phyloP scores from a whole-genome alignment of 495 filamentous ascomycete genomes.

The Xylaria castorea region DNA sequence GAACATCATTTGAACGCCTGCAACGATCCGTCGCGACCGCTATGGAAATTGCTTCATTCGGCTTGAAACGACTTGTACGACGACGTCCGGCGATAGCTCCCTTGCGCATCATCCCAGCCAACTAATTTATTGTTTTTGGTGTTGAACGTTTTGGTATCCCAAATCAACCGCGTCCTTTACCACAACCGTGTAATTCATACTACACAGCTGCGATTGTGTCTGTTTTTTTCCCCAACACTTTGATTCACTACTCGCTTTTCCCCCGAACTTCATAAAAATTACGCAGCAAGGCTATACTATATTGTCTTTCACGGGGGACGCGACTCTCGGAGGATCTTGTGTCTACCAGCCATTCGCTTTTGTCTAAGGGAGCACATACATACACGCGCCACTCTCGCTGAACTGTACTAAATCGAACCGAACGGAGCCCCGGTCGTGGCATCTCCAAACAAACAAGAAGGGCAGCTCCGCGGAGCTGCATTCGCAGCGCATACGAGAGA shows the following conservation, averaged over 20 bases:
- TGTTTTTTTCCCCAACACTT: constrained; percentile 1
- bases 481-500: constrained; percentile 24
- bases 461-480: constrained; percentile 18
- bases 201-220: not conserved
- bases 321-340: not conserved
- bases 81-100: constrained; percentile 5
- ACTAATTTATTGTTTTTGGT: constrained; percentile 16
- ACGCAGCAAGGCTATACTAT: not conserved
- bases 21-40: constrained; percentile 9
- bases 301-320: not conserved
- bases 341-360: not conserved
- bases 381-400: too few relatives aligned
- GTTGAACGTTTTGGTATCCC: not conserved
- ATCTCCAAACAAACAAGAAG: constrained; percentile 20
- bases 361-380: not conserved
- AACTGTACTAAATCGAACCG: not conserved
- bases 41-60: constrained; percentile 22
- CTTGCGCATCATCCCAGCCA: constrained; percentile 28
- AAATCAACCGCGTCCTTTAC: not conserved
- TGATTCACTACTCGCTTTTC: not conserved
- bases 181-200: not conserved
- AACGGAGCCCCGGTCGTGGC: not conserved
- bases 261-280: not conserved
- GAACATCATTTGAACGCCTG: constrained; percentile 15
- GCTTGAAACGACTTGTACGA: constrained; percentile 13